Evolutionary conservation across 345 rosid species (phyloP), one percentile per base, ranked within the genome.

Genomic region (Carallia brachiata): DNA sequence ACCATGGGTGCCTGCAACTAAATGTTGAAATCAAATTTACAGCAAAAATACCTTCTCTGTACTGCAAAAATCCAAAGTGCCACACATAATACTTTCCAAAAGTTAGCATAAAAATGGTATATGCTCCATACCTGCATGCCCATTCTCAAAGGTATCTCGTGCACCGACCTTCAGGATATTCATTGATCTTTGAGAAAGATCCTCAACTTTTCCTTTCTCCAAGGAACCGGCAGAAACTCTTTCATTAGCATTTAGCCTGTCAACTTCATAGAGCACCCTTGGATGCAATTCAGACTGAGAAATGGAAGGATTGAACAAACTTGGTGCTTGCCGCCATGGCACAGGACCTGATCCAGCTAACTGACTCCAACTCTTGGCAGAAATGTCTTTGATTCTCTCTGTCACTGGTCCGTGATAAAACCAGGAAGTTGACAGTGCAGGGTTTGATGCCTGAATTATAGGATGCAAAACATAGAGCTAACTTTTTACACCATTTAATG

Each of bases 301-400:
- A 80, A 82, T 78, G 13, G 88, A 77, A 65, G 97, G 82, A 79
- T 75, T 82, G 78, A 86, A 86, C 60, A 86, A 70, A 72, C 73
- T 82, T 62, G 94, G 88, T 19, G 97, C 94, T 83, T 82, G 96
- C 65, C 85, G 83, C 92, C 85, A 85, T 63, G 89, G 91, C 23
- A 84, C 87, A 57, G 91, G 94, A 72, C 95, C 90, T 52, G 91
- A 83, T 73, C 89, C 87, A 63, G 87, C 83, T 70, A 91, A 82
- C 50, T 85, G 89, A 79, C 73, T 79, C 97, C 90, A 88, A 70
- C 70, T 80, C 73, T 86, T 88, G 52, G 72, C 75, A 67, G 93
- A 69, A 69, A 74, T 52, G 74, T 86, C 93, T 62, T 81, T 84
- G 55, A 73, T 69, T 75, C 86, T 85, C 67, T 89, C 93, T 28